Evolutionary conservation across 2,329 filamentous ascomycete species (phyloP).

Genomic region (Cercospora zeae-maydis): DNA sequence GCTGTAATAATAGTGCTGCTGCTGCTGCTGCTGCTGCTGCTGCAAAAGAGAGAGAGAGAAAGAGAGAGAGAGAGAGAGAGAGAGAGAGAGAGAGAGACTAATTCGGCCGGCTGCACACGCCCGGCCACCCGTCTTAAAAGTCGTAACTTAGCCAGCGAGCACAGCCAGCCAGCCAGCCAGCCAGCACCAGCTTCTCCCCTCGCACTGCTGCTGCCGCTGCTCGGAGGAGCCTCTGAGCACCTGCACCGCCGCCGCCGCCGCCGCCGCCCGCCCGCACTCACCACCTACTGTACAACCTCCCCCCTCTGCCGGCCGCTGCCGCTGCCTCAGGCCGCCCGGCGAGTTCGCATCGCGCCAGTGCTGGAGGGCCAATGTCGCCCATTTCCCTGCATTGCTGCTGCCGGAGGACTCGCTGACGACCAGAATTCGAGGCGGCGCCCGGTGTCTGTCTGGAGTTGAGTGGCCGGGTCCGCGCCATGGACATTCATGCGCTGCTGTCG

Average conservation of each 20-base stretch:
- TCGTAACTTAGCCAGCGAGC: not conserved
- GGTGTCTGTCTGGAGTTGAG: not conserved
- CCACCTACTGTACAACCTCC: not conserved
- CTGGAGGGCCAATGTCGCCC: conserved; percentile 15
- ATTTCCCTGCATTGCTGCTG: conserved; percentile 16
- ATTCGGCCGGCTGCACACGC: not conserved
- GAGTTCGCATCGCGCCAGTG: not conserved
- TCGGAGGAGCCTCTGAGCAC: not conserved
- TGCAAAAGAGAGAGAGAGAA: no score
- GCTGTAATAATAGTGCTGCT: not conserved
- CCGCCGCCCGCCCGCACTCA: not conserved
- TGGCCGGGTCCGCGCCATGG: conserved; percentile 36
- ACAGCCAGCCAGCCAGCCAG: not conserved
- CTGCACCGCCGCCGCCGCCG: no score
- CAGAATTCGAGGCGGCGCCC: conserved; percentile 1
- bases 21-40: no score
- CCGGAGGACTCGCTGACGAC: conserved; percentile 13
- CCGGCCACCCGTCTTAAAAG: not conserved
- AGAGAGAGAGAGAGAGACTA: not conserved
- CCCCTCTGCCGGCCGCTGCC: not conserved
- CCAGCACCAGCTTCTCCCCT: not conserved
- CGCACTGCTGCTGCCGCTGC: not conserved
- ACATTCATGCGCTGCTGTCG: conserved; percentile 50
- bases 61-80: no score
- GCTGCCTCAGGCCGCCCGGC: not conserved